Percentiles rank a stretch among this genome's conserved stretches.
Conservation (phyloP, 164 flowering plant genomes). For the Chimonanthus salicifolius region DNA sequence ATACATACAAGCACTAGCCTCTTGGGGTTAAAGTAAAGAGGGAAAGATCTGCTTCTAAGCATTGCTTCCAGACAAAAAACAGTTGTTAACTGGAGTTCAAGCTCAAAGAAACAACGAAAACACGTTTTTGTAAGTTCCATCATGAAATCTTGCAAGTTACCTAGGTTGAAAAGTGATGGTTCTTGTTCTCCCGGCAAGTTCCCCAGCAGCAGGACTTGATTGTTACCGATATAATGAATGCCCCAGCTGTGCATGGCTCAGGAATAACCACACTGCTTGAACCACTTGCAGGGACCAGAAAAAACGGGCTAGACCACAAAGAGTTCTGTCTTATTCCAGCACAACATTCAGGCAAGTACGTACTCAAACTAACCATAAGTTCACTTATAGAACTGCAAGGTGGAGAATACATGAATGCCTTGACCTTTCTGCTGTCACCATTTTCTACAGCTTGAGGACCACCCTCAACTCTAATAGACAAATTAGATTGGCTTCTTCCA, state of each 20-base stretch:
- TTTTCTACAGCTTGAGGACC: constrained; percentile 17
- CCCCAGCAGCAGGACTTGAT: constrained; percentile 51
- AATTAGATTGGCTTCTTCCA: constrained; percentile 16
- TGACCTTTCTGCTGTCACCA: constrained; percentile 33
- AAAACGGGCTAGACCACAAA: constrained; percentile 74
- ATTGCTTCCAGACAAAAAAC: too few species aligned
- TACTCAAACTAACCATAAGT: constrained; percentile 50
- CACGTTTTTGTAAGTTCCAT: too few species aligned
- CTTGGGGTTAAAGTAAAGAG: too few species aligned
- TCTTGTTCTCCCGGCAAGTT: constrained; percentile 58
- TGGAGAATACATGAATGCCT: constrained; percentile 75
- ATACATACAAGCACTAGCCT: too few species aligned
- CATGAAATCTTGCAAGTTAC: constrained; percentile 24
- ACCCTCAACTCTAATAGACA: constrained; percentile 9
- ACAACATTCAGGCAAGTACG: constrained; percentile 26
- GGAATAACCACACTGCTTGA: constrained; percentile 73
- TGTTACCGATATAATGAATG: constrained; percentile 65
- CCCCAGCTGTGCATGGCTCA: constrained; percentile 41
- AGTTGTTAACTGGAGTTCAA: too few species aligned
- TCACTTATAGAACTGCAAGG: constrained; percentile 47
- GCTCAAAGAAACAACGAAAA: too few species aligned
- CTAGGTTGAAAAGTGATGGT: constrained; percentile 86
- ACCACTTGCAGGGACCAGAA: constrained; percentile 75
- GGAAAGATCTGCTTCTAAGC: too few species aligned
- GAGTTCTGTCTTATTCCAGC: constrained; percentile 21